Base-by-base conservation (phyloP, 257 asterid genomes). In the Rubia yunnanensis region DNA sequence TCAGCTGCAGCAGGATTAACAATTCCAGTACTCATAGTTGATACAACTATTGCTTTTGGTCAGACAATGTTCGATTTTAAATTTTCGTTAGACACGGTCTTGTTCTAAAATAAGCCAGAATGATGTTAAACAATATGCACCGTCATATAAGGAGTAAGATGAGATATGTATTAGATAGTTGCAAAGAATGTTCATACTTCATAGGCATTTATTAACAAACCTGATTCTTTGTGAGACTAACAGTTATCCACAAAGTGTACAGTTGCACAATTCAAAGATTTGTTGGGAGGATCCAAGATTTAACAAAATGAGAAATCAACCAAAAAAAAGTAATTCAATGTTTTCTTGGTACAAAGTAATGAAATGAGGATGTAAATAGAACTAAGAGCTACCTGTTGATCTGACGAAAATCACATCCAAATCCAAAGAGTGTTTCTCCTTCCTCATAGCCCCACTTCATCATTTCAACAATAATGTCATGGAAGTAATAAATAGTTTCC, bases 351-450 rank as follows among this genome's bases (percentile, higher is more conserved):
- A 34, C n/a, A 52, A 36, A 66, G 60, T n/a, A n/a, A n/a, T n/a
- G n/a, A n/a, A n/a, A 34, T 24, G 27, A 54, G n/a, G 26, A 11
- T 54, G 22, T 15, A 44, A 31, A 20, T 3, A 31, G 1, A 53
- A n/a, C 9, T 20, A 69, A 35, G 49, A 71, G 52, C 79, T 77
- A 92, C 99, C 99, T 82, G 71, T 87, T 89, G 82, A 97, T 92
- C 71, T 89, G 99, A 65, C 97, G 95, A 81, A 92, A 92, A 89
- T 89, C 97, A 79, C 89, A 92, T 81, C 99, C 99, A 73, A 92
- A 92, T 48, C 97, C 99, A 79, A 89, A 92, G 59, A 92, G 95
- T 1, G 98, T 87, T 53, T 87, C 86, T 60, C 99, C 99, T 78
- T 92, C 99, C 83, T 89, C 79, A 78, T 89, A 92, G 68, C 99